phyloP scores from a whole-genome alignment of 129 eudicot species.

The Arctium lappa region DNA sequence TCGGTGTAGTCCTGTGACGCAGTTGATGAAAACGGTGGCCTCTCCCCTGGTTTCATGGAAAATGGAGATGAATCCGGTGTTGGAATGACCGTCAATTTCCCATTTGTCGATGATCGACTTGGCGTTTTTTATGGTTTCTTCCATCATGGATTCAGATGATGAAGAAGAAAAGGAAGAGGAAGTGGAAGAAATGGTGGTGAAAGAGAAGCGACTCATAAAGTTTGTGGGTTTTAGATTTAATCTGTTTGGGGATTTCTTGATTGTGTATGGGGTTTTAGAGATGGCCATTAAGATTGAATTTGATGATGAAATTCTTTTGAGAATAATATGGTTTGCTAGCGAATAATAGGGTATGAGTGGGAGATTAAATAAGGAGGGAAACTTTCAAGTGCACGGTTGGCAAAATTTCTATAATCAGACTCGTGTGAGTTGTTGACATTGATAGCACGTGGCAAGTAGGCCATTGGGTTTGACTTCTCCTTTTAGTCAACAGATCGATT shows the following conservation, averaged over 20 bases:
- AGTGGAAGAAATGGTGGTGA: neutral
- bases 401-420: neutral
- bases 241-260: neutral
- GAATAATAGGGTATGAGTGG: neutral
- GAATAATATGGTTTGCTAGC: no score
- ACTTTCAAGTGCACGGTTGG: neutral
- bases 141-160: conserved; percentile 25
- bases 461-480: neutral
- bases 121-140: conserved; percentile 24
- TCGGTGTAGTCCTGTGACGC: conserved; percentile 35
- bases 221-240: conserved; percentile 10
- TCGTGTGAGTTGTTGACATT: neutral
- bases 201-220: conserved; percentile 4
- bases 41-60: conserved; percentile 41
- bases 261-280: neutral
- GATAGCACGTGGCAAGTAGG: neutral
- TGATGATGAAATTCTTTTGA: no score
- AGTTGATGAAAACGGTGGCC: conserved; percentile 42
- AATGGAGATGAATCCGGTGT: conserved; percentile 44
- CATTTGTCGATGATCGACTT: conserved; percentile 46
- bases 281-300: conserved; percentile 4
- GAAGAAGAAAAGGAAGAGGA: conserved; percentile 7
- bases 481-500: no score
- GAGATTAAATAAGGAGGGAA: conserved; percentile 23
- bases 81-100: conserved; percentile 37